A percentile compares a stretch with the other conserved stretches of the same genome.
phyloP scores from a whole-genome alignment of 2,329 filamentous ascomycete species.

The Akanthomyces muscarius region DNA sequence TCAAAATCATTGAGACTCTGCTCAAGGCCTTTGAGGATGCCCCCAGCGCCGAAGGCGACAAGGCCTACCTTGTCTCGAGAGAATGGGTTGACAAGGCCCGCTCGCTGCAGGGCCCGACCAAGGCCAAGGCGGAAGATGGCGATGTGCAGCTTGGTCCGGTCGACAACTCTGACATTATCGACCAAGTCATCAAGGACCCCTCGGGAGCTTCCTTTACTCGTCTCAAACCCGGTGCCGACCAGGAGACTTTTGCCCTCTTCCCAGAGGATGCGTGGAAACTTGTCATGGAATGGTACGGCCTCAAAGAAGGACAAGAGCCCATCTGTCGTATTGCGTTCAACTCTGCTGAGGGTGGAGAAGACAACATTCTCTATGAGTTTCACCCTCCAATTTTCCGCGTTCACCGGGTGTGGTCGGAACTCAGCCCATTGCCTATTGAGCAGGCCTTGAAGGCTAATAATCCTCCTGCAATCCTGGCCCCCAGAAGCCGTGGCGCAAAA shows the following conservation, averaged over 20 bases:
- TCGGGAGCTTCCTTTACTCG: slow-evolving; percentile 61
- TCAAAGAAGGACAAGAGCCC: slow-evolving; percentile 63
- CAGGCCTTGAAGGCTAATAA: slow-evolving; percentile 58
- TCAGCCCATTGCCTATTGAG: slow-evolving; percentile 52
- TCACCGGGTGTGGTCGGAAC: slow-evolving; percentile 67
- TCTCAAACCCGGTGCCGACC: slow-evolving; percentile 63
- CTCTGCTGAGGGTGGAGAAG: slow-evolving; percentile 55
- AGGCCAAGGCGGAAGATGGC: slow-evolving; percentile 54
- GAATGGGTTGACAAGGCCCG: slow-evolving; percentile 74
- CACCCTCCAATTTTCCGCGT: slow-evolving; percentile 82
- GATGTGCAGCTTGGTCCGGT: slow-evolving; percentile 68
- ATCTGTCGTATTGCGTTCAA: slow-evolving; percentile 77
- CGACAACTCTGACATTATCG: slow-evolving; percentile 80
- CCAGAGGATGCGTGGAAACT: slow-evolving; percentile 77
- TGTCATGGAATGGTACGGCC: slow-evolving; percentile 76
- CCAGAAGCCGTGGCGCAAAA: slow-evolving; percentile 66
- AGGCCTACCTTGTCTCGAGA: slow-evolving; percentile 73
- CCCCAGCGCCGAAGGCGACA: slow-evolving; percentile 64
- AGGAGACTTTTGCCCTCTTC: slow-evolving; percentile 73
- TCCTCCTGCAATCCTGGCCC: slow-evolving; percentile 59
- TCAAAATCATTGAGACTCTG: slow-evolving; percentile 65
- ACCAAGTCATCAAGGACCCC: slow-evolving; percentile 52
- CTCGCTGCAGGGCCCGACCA: slow-evolving; percentile 57
- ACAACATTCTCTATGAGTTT: slow-evolving; percentile 76
- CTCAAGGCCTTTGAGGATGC: slow-evolving; percentile 48